phyloP scores from a whole-genome alignment of 139 green algal species.

The Chlamydomonas eustigma region DNA sequence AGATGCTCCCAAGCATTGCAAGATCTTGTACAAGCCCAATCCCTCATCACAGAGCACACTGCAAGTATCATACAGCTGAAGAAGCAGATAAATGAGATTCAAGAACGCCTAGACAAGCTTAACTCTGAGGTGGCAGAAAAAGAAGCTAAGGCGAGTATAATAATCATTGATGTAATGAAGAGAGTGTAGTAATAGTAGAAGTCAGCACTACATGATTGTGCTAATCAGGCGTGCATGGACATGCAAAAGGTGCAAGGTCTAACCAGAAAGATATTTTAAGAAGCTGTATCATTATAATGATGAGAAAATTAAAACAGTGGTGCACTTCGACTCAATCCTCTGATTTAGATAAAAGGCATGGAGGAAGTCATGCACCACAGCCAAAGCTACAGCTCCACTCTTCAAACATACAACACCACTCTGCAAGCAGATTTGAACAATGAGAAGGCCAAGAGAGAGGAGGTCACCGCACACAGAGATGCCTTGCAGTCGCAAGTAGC shows the following conservation, averaged over 20 bases:
- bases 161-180: not conserved
- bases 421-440: constrained; percentile 36
- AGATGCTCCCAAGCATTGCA: not conserved
- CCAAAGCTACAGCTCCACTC: constrained; percentile 45
- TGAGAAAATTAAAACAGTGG: not conserved
- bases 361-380: constrained; percentile 44
- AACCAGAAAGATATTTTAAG: not conserved
- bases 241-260: too few relatives aligned
- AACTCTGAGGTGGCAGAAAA: not conserved
- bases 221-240: not conserved
- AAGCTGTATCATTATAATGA: not conserved
- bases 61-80: not conserved
- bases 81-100: not conserved
- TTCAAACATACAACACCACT: constrained; percentile 59
- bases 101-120: not conserved
- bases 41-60: not conserved
- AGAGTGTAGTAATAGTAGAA: not conserved
- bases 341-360: constrained; percentile 41
- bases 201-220: not conserved
- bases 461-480: constrained; percentile 25
- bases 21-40: not conserved
- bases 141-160: constrained; percentile 1
- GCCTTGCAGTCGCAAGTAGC: constrained; percentile 35
- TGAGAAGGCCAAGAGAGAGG: constrained; percentile 41
- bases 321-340: not conserved